Evolutionary conservation across 192 early-diverging fungal species (phyloP).

Genomic region (Rhizoclosmatium globosum): DNA sequence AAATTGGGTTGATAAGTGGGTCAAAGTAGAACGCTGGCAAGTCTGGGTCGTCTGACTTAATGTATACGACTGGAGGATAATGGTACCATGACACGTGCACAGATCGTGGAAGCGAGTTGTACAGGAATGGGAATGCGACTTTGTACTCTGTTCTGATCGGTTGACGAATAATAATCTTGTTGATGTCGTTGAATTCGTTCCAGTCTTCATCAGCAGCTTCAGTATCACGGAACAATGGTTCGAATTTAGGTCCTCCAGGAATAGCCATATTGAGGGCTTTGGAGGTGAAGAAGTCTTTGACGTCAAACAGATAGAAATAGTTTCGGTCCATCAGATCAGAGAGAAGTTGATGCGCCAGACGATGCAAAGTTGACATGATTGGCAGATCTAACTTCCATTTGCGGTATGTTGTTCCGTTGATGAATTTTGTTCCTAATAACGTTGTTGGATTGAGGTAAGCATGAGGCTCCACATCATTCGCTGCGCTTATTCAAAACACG

Average conservation of each 20-base stretch:
- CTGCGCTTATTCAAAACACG: neutral
- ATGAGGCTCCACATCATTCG: neutral
- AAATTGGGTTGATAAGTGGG: slow-evolving; percentile 97
- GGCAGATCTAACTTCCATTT: slow-evolving; percentile 92
- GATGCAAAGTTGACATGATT: slow-evolving; percentile 94
- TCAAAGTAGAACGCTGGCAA: slow-evolving; percentile 98
- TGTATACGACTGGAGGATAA: slow-evolving; percentile 87
- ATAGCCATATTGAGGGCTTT: slow-evolving; percentile 98
- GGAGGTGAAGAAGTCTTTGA: slow-evolving; percentile 94
- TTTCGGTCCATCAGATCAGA: slow-evolving; percentile 96
- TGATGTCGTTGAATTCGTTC: slow-evolving; percentile 99
- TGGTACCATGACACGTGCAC: slow-evolving; percentile 95
- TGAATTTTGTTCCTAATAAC: slow-evolving; percentile 63
- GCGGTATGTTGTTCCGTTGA: slow-evolving; percentile 91
- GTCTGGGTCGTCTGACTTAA: slow-evolving; percentile 91
- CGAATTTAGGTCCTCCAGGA: slow-evolving; percentile 97
- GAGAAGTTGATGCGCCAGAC: slow-evolving; percentile 89
- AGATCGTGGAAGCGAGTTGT: slow-evolving; percentile 94
- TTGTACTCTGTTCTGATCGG: slow-evolving; percentile 99
- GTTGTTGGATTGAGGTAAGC: neutral
- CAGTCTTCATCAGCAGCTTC: slow-evolving; percentile 98
- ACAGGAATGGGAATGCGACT: slow-evolving; percentile 97
- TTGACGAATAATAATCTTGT: slow-evolving; percentile 99
- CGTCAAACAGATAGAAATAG: slow-evolving; percentile 98
- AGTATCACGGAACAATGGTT: slow-evolving; percentile 95